phyloP scores from a whole-genome alignment of 345 rosid genomes.

The Balakata baccata region DNA sequence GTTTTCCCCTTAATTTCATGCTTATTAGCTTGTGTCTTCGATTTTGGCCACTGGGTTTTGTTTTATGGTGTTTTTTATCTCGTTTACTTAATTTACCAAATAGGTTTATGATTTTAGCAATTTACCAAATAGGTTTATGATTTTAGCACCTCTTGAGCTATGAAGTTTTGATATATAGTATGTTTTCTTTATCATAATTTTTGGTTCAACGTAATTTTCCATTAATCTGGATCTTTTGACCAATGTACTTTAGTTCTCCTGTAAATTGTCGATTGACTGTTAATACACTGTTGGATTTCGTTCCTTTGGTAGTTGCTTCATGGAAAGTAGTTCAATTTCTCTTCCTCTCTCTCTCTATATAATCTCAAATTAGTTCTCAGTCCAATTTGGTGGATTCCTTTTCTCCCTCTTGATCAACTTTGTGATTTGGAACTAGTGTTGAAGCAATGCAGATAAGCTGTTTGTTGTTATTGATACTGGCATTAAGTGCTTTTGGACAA shows the following conservation, averaged over 20 bases:
- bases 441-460: slow-evolving; percentile 58
- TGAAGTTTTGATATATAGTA: neutral
- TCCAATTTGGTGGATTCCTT: neutral
- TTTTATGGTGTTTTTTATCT: too few relatives aligned
- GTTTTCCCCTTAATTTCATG: neutral
- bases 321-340: neutral
- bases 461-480: slow-evolving; percentile 43
- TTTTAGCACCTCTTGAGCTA: neutral
- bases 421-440: slow-evolving; percentile 10
- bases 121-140: too few relatives aligned
- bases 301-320: neutral
- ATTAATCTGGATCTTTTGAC: neutral
- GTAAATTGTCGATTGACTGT: neutral
- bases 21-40: neutral
- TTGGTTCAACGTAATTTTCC: neutral
- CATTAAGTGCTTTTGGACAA: slow-evolving; percentile 40
- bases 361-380: neutral
- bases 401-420: neutral
- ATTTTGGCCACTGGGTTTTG: neutral
- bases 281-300: neutral
- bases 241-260: slow-evolving; percentile 2
- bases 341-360: neutral
- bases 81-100: too few relatives aligned
- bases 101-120: too few relatives aligned
- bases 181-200: neutral